Evolutionary conservation across 768 basidiomycete genomes (phyloP), one percentile per base, ranked within the genome.

Genomic region (button mushroom (Agaricus bisporus)): DNA sequence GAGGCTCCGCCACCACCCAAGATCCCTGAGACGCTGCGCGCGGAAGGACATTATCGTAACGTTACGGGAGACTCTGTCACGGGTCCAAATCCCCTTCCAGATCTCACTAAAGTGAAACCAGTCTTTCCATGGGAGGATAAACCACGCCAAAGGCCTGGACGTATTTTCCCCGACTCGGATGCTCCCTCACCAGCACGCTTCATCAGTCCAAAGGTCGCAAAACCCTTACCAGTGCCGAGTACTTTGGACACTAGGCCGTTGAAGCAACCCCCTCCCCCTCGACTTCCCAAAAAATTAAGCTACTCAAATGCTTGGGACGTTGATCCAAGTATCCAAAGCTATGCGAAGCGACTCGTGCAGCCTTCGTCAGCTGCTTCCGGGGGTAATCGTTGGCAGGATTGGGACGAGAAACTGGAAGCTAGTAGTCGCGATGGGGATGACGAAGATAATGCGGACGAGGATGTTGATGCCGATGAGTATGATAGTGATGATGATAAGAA

Each of bases 41-140:
- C 73, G 39, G 79, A 89, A 65, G 87, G 89, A 7, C 81, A 90
- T 63, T 90, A 95, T 69, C 74, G 77, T 14, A 79, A 78, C 61
- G 82, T 88, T 17, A 75, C 74, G 1, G 77, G 77, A n/a, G 77
- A 78, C 20, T 70, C 69, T 37, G 60, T 66, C n/a, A 58, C 64
- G 28, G 71, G 73, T 10, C 60, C 64, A 14, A 68, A 70, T 11
- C 77, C 79, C 5, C 78, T 74, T 58, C 91, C 93, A 3, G 89
- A 94, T 64, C 77, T 73, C 25, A 70, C 69, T 22, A 88, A 88
- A 62, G 80, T 95, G 18, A 85, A 85, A 56, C 72, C 78, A 32
- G 74, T 97, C 32, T 98, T 99, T 68, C 94, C 95, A n/a, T 99
- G 95, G 95, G 95, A 99, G 65, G 79, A 83, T 55, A 79, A 80